Conservation (phyloP, 176 grass and related monocot genomes). For the bread wheat (Triticum aestivum) region DNA sequence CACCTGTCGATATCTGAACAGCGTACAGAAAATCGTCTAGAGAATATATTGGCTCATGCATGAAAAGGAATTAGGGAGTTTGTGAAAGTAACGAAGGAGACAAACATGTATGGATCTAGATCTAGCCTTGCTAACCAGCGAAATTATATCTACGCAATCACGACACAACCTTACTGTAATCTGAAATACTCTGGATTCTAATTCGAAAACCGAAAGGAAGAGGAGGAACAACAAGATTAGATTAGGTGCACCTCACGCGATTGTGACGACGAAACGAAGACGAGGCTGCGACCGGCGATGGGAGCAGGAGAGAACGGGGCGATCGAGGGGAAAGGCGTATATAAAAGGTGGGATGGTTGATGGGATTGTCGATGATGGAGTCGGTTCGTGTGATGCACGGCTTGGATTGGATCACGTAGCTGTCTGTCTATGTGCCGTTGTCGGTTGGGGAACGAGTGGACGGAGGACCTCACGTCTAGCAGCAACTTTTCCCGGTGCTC, state of each 20-base stretch:
- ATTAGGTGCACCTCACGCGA: not conserved
- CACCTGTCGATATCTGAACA: too few species aligned
- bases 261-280: not conserved
- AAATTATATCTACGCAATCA: not conserved
- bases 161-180: not conserved
- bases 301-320: too few species aligned
- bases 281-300: not conserved
- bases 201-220: not conserved
- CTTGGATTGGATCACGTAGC: not conserved
- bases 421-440: not conserved
- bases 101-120: not conserved
- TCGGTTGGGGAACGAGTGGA: not conserved
- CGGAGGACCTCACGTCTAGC: constrained; percentile 2
- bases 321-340: not conserved
- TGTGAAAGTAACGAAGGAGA: too few species aligned
- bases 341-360: not conserved
- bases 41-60: too few species aligned
- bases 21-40: too few species aligned
- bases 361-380: not conserved
- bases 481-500: not conserved
- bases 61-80: too few species aligned
- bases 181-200: not conserved
- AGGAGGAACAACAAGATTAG: too few species aligned
- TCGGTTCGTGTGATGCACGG: not conserved
- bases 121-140: not conserved